These are phyloP conservation scores for Fraxinus latifolia DNA, from an alignment of 305 asterid genomes.

Conservation along the genomic window DNA sequence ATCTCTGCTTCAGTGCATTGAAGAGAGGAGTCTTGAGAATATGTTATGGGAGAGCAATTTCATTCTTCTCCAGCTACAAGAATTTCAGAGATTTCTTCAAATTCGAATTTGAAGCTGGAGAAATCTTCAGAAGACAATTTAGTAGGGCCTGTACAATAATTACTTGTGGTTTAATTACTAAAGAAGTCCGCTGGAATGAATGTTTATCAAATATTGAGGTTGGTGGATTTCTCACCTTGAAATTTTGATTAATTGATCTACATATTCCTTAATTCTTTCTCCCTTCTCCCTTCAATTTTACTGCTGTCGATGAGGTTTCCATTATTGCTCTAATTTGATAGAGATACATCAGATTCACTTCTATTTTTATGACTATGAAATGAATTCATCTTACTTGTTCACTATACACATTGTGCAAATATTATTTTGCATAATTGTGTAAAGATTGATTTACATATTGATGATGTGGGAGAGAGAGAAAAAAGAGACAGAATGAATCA, in stretches of 20 bases:
- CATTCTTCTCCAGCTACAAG: conserved; percentile 6
- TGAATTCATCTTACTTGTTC: background rate
- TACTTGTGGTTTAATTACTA: background rate
- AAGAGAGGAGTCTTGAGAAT: conserved; percentile 29
- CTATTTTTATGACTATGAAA: background rate
- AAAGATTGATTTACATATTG: background rate
- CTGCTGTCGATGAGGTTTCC: conserved; percentile 18
- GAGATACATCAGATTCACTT: conserved; percentile 20
- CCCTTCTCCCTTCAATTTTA: conserved; percentile 18
- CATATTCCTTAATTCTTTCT: conserved; percentile 28
- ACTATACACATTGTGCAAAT: background rate
- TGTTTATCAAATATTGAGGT: conserved; percentile 18
- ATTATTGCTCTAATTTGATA: conserved; percentile 18
- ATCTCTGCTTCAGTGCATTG: conserved; percentile 82
- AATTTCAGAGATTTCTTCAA: conserved; percentile 10
- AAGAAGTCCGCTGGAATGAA: conserved; percentile 19
- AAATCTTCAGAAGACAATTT: conserved; percentile 16
- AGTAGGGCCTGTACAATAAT: conserved; percentile 9
- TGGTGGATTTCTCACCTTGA: conserved; percentile 25
- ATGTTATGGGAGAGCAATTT: conserved; percentile 12
- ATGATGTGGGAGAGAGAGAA: background rate
- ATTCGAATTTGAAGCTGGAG: conserved; percentile 14
- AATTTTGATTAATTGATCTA: conserved; percentile 37
- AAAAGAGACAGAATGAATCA: background rate
- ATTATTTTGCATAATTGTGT: background rate